Base-by-base conservation (phyloP, 73 alveolate genomes). In the Tetrahymena thermophila region DNA sequence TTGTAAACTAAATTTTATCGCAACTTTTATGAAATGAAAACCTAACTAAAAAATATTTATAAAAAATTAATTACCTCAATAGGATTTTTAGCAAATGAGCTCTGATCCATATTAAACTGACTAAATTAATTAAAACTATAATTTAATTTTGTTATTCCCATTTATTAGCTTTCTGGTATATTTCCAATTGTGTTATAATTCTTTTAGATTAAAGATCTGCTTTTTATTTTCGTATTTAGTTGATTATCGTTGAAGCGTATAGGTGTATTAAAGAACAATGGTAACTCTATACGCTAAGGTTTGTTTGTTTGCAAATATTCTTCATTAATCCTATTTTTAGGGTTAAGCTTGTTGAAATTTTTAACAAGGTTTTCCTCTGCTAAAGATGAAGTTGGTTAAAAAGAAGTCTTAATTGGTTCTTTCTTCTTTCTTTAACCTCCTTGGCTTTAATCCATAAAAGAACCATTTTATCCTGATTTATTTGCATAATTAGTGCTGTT, bases 221-320 rank as follows among this genome's bases (percentile, higher is more conserved):
- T 85, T 9, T 89, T 94, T 71, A 94, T 25, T 83, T 85, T 40
- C 34, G 83, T 35, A 21, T 19, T 83, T 38, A 94, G 84, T 31
- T 94, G 50, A 37, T 85, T 38, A 34, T 43, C 71, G 31, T 84
- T 84, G 50, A 85, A 84, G 19, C 98, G 85, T 85, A 96, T 57
- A 21, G 99, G 99, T 37, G 99, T 98, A 94, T 98, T 98, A 96
- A 98, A 97, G 96, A 97, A 98, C 23, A 96, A 94, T 1, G 99
- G 99, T 6, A 98, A 96, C 40, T 98, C 98, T 58, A 98, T 96
- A 93, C 99, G 96, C 94, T 98, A 97, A 44, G 99, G 99, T 17
- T 95, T 43, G 38, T 95, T 95, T 34, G 85, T 89, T 93, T 89
- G 38, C 58, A 89, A 56, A 42, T 94, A 56, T 43, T 37, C n/a